Percentiles rank a stretch among this genome's conserved stretches.
phyloP scores from a whole-genome alignment of 2,329 filamentous ascomycete species.

The Chaetomiaceae sp. region DNA sequence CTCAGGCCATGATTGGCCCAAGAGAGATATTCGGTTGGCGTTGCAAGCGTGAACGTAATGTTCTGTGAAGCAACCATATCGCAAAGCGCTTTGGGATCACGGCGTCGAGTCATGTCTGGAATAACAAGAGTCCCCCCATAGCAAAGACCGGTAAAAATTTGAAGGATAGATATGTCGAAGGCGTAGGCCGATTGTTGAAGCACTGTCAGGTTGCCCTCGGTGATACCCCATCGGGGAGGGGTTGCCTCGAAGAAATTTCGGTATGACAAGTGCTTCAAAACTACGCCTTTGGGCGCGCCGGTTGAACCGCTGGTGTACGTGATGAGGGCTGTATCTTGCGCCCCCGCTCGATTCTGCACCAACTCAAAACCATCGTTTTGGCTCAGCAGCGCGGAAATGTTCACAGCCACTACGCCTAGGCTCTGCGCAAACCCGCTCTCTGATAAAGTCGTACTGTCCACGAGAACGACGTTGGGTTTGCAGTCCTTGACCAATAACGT shows the following conservation, averaged over 20 bases:
- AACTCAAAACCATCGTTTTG: too few relatives aligned
- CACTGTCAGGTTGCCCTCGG: conserved; percentile 6
- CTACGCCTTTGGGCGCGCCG: conserved; percentile 47
- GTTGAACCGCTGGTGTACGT: conserved; percentile 52
- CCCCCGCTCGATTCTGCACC: background rate
- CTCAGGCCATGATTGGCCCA: conserved; percentile 15
- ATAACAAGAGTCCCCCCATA: conserved; percentile 32
- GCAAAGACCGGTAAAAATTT: conserved; percentile 30
- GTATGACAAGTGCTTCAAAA: conserved; percentile 29
- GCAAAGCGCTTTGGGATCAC: conserved; percentile 33
- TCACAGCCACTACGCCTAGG: too few relatives aligned
- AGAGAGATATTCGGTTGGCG: conserved; percentile 37
- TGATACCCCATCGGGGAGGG: background rate
- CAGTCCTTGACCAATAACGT: background rate
- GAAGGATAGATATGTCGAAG: conserved; percentile 36
- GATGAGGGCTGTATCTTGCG: conserved; percentile 20
- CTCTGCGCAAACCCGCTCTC: background rate
- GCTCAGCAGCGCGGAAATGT: too few relatives aligned
- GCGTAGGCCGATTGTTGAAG: conserved; percentile 36
- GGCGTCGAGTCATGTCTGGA: conserved; percentile 26
- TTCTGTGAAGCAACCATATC: conserved; percentile 31
- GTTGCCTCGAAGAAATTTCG: background rate
- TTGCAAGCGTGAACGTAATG: conserved; percentile 35
- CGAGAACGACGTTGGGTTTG: background rate
- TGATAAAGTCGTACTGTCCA: background rate